Evolutionary conservation across 2,329 filamentous ascomycete species (phyloP).

Genomic region (Colletotrichum echinochloae): DNA sequence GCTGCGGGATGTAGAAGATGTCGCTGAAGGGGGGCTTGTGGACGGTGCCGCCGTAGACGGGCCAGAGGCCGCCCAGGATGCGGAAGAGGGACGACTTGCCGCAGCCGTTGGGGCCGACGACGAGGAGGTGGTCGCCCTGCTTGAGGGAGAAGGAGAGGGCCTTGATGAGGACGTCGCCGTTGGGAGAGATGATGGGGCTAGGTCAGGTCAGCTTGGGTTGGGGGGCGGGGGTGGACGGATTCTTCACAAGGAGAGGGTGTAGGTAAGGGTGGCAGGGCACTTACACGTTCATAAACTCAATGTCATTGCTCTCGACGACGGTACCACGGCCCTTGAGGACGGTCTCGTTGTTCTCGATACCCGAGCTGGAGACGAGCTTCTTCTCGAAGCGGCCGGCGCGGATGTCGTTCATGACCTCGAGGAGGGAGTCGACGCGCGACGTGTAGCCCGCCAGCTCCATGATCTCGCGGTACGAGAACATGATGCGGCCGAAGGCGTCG

Average conservation of each 20-base stretch:
- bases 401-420: constrained; percentile 96
- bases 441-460: constrained; percentile 97
- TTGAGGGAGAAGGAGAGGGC: constrained; percentile 88
- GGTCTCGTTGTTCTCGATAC: constrained; percentile 82
- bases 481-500: constrained; percentile 93
- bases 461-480: constrained; percentile 98
- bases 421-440: constrained; percentile 86
- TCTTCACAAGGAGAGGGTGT: no score
- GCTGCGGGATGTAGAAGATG: constrained; percentile 98
- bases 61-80: constrained; percentile 96
- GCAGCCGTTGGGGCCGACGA: constrained; percentile 96
- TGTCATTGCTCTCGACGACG: constrained; percentile 84
- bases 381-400: constrained; percentile 93
- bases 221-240: no score
- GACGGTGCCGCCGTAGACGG: constrained; percentile 94
- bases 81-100: constrained; percentile 97
- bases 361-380: constrained; percentile 91
- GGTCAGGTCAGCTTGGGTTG: not conserved
- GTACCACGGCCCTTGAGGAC: constrained; percentile 85
- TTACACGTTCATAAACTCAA: constrained; percentile 85
- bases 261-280: constrained; percentile 44
- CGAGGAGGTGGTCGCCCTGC: constrained; percentile 89
- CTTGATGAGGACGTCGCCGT: constrained; percentile 90
- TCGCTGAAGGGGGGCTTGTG: constrained; percentile 90
- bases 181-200: constrained; percentile 92